These are phyloP conservation scores for Sporothrix curviconia DNA, from an alignment of 2,329 filamentous ascomycete genomes.

Conservation along the genomic window DNA sequence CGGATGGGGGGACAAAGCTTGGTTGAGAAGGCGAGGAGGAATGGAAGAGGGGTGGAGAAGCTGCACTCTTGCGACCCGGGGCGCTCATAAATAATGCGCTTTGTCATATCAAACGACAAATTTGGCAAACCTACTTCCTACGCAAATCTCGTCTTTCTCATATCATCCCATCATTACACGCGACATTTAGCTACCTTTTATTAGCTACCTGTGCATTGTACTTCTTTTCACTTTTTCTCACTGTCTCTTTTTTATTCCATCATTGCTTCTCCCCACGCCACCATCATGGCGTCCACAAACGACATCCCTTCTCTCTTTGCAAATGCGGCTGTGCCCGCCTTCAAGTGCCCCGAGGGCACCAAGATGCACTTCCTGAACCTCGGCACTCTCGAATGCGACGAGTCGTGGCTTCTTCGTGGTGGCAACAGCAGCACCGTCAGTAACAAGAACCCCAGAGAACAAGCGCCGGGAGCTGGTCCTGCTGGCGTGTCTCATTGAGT, in stretches of 20 bases:
- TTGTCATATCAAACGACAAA: too few species aligned
- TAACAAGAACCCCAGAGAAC: conserved; percentile 6
- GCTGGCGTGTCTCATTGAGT: conserved; percentile 10
- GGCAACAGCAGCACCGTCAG: conserved; percentile 2
- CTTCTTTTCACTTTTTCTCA: too few species aligned
- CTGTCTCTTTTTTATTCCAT: not conserved
- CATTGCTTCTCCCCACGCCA: not conserved
- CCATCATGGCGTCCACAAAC: not conserved
- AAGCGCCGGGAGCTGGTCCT: conserved; percentile 14
- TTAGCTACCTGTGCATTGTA: not conserved
- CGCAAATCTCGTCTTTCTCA: too few species aligned
- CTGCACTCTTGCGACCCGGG: too few species aligned
- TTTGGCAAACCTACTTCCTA: too few species aligned
- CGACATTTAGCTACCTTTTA: too few species aligned
- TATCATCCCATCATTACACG: too few species aligned
- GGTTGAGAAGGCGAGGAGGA: too few species aligned
- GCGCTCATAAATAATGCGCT: too few species aligned
- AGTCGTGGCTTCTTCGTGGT: conserved; percentile 11
- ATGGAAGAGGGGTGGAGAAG: too few species aligned
- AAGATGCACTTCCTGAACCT: conserved; percentile 13
- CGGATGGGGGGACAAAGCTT: not conserved
- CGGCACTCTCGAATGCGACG: conserved; percentile 8
- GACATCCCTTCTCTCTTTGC: conserved; percentile 8
- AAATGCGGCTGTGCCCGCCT: conserved; percentile 11
- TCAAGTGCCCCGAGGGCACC: conserved; percentile 12